These are phyloP conservation scores for Pythium utonaiense DNA, from an alignment of 352 stramenopile genomes.

Conservation along the genomic window DNA sequence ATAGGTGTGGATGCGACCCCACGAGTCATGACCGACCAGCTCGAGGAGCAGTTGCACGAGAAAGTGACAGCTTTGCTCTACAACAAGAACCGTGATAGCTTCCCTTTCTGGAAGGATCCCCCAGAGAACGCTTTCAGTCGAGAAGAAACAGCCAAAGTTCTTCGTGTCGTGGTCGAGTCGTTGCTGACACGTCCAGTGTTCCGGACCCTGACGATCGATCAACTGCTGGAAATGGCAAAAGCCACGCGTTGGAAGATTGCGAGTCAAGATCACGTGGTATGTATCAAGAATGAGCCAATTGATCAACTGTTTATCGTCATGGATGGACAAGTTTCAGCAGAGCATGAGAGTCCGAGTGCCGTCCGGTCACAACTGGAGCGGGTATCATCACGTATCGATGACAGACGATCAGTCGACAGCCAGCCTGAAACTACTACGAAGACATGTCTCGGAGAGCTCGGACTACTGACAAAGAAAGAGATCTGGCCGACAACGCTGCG, in stretches of 20 bases:
- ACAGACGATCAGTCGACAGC: conserved; percentile 2
- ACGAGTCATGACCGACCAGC: conserved; percentile 20
- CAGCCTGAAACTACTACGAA: not conserved
- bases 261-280: conserved; percentile 21
- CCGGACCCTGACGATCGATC: conserved; percentile 36
- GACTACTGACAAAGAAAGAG: conserved; percentile 40
- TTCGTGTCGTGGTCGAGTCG: conserved; percentile 32
- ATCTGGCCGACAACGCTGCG: conserved; percentile 36
- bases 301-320: conserved; percentile 41
- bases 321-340: conserved; percentile 27
- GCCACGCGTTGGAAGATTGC: conserved; percentile 33
- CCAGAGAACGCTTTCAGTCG: conserved; percentile 29
- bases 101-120: conserved; percentile 53
- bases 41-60: conserved; percentile 43
- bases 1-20: conserved; percentile 16
- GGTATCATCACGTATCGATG: not conserved
- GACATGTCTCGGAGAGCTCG: conserved; percentile 37
- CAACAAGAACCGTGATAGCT: conserved; percentile 50
- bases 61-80: conserved; percentile 54
- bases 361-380: not conserved
- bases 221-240: conserved; percentile 49
- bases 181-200: conserved; percentile 34
- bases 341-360: not conserved
- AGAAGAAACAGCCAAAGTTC: conserved; percentile 47
- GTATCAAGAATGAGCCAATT: conserved; percentile 28